Evolutionary conservation across 257 asterid genomes (phyloP), one percentile per base, ranked within the genome.

Genomic region (Agastache rugosa): DNA sequence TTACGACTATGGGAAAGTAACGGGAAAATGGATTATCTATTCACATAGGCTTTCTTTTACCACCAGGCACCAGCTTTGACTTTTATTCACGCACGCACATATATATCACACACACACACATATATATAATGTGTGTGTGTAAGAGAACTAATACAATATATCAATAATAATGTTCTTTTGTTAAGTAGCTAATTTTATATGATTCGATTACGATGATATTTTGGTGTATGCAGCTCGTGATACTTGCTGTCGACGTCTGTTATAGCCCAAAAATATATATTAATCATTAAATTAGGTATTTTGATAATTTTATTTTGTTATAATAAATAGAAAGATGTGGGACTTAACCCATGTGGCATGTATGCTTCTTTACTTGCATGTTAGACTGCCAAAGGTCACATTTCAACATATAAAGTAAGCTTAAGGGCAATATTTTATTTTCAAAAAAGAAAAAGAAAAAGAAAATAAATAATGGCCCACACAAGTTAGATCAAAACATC

Each of bases 311-410:
- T 58, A 45, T 4, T 22, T 42, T 63, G 42, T 34, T 51, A 3
- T 31, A 37, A 42, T 75, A 8, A 10, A 50, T 69, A 67, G 14
- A 72, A 60, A 39, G 55, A 27, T 45, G 71, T 54, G 70, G 67
- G 66, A 42, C 64, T 75, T 14, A 5, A 63, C 68, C 82, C 96
- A 85, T 78, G 92, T 87, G 89, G 65, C 65, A 74, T 82, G 89
- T 85, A 74, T 71, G 86, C 83, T 25, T 67, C 76, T 79, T 72
- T 76, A 56, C 77, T 76, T 79, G 79, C 79, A 76, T 83, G 69
- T 76, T 83, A 65, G 74, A 84, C 82, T 79, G 83, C 73, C 85
- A 79, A 56, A 72, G 79, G 87, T 69, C 75, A 89, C 85, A 83
- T 78, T 61, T 63, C 34, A 51, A 72, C 68, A 60, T 59, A 68